Conservation (phyloP, 2,329 filamentous ascomycete species). For the Epichloe gansuensis region DNA sequence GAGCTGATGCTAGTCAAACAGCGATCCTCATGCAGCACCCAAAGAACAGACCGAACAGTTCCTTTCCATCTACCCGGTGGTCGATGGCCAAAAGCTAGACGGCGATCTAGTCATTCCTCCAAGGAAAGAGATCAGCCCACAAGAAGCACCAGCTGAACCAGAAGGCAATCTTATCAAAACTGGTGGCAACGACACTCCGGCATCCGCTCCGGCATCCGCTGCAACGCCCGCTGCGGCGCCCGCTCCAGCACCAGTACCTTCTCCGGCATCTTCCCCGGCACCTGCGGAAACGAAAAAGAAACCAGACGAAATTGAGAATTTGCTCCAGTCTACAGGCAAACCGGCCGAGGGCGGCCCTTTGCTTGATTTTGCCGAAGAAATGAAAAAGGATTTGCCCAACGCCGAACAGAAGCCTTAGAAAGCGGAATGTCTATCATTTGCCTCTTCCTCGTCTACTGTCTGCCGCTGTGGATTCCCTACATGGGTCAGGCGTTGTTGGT, state of each 20-base stretch:
- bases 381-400: constrained; percentile 36
- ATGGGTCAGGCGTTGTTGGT: constrained; percentile 6
- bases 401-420: constrained; percentile 1
- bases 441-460: background rate
- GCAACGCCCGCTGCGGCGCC: background rate
- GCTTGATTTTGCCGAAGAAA: constrained; percentile 42
- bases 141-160: constrained; percentile 8
- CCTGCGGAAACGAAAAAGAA: constrained; percentile 2
- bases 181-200: constrained; percentile 22
- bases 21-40: constrained; percentile 36
- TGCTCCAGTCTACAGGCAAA: constrained; percentile 36
- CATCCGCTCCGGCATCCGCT: background rate
- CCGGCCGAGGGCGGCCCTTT: constrained; percentile 32
- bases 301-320: constrained; percentile 26
- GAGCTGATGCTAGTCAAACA: constrained; percentile 12
- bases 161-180: constrained; percentile 43
- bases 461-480: background rate
- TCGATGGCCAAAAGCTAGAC: constrained; percentile 57
- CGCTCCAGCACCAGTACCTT: background rate
- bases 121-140: constrained; percentile 6
- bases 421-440: background rate
- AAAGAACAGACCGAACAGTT: constrained; percentile 70
- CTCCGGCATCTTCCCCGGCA: background rate
- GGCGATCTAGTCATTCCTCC: constrained; percentile 45
- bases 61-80: constrained; percentile 69